These are phyloP conservation scores for Pseudogymnoascus sp. DNA, from an alignment of 2,329 filamentous ascomycete species.

Conservation along the genomic window DNA sequence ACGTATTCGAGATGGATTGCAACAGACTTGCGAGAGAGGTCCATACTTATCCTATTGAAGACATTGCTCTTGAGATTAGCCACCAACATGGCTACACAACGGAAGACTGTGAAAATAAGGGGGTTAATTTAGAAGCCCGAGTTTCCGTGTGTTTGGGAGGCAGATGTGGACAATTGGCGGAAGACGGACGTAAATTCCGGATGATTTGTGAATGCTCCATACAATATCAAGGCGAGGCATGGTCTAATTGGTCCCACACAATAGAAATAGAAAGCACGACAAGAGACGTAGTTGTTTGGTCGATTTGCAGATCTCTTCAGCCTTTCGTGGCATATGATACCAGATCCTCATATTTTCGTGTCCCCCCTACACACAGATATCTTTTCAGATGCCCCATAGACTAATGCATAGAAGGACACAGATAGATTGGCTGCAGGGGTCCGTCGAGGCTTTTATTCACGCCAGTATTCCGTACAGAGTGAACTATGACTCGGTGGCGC, in stretches of 20 bases:
- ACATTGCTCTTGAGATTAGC: background rate
- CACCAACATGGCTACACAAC: background rate
- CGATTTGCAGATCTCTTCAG: background rate
- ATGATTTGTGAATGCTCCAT: background rate
- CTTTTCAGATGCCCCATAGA: background rate
- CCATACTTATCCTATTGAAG: slow-evolving; percentile 19
- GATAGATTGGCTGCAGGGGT: background rate
- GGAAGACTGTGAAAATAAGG: background rate
- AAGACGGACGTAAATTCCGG: background rate
- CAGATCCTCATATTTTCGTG: background rate
- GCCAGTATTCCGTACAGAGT: background rate
- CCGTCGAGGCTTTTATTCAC: background rate
- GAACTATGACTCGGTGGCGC: slow-evolving; percentile 1
- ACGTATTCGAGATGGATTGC: background rate
- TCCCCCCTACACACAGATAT: background rate
- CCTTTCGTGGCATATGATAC: background rate
- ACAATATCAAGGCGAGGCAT: background rate
- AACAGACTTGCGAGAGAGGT: background rate
- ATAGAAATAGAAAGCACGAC: background rate
- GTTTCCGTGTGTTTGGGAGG: background rate
- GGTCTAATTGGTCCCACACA: background rate
- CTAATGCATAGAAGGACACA: background rate
- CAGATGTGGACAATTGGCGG: background rate
- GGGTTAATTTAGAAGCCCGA: background rate
- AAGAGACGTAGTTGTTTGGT: background rate